phyloP scores from a whole-genome alignment of 2,329 filamentous ascomycete species.

The Apiospora aurea region DNA sequence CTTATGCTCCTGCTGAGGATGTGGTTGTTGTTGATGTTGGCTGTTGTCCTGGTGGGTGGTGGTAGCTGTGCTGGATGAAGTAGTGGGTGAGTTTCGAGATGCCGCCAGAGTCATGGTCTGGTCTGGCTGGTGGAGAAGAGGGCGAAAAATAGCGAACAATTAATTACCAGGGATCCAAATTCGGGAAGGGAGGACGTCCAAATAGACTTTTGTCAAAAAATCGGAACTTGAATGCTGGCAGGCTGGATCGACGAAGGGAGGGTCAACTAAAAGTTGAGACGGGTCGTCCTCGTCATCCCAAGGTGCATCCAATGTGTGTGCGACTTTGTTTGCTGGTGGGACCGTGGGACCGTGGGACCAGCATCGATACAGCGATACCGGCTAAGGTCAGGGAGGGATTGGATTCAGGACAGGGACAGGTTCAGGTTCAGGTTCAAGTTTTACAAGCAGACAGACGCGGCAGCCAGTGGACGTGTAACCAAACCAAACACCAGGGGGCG shows the following conservation, averaged over 20 bases:
- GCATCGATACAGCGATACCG: not conserved
- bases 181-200: not conserved
- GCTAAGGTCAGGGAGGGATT: not conserved
- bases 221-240: not conserved
- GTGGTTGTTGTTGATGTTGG: not conserved
- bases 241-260: not conserved
- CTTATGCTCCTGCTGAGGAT: not conserved
- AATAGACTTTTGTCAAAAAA: constrained; percentile 14
- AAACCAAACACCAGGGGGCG: not conserved
- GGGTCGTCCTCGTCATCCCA: constrained; percentile 9
- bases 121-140: not conserved
- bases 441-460: not conserved
- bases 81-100: not conserved
- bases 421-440: not conserved
- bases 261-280: constrained; percentile 7
- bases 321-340: not conserved
- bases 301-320: constrained; percentile 10
- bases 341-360: not conserved
- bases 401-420: not conserved
- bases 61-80: not conserved
- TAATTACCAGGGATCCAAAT: not conserved
- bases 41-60: not conserved
- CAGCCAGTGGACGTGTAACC: not conserved
- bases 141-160: not conserved
- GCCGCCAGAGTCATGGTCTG: not conserved